Evolutionary conservation across 805 yeast genomes (phyloP), one percentile per base, ranked within the genome.

Genomic region (Candida fluviatilis): DNA sequence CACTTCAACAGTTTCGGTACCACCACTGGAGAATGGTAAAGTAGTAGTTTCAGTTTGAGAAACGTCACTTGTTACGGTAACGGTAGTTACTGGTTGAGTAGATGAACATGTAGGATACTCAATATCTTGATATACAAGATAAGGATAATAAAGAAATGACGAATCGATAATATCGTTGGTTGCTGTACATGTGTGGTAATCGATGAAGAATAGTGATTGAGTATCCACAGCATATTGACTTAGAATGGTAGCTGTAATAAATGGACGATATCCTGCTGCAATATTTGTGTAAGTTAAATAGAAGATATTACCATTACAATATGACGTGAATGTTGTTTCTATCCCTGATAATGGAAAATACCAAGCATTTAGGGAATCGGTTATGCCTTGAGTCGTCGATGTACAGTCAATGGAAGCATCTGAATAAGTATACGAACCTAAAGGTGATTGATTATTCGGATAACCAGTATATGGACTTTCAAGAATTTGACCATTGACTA

Each of bases 321-420:
- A 13, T 8, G 15, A 27, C 6, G 21, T 13, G 29, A 11, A 21
- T 6, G 25, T 38, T 35, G 15, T 16, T 2, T 18, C 29, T 3
- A 31, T 19, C 12, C 29, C 15, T 12, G 30, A 8, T 13, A 30
- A 30, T 17, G 55, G 48, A 15, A 12, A 35, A 23, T 33, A 39
- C 51, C 51, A 52, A 13, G 35, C 45, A 32, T 52, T 52, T 24
- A 43, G 18, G 6, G 23, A 11, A 37, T 43, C 37, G 18, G 55
- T 37, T 19, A 48, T 37, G 5, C 39, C 41, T 8, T 36, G 45
- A 18, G 43, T 36, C 2, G 41, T 34, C 1, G 37, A 5, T 7
- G 40, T 14, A 33, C 57, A 52, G 32, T 50, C 52, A 12, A 51
- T 26, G 11, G 31, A 24, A 5, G 38, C 41, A 16, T 25, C 27